Percentiles rank a stretch among this genome's conserved stretches.
Conservation (phyloP, 306 rosid genomes). For the Quercus suber region DNA sequence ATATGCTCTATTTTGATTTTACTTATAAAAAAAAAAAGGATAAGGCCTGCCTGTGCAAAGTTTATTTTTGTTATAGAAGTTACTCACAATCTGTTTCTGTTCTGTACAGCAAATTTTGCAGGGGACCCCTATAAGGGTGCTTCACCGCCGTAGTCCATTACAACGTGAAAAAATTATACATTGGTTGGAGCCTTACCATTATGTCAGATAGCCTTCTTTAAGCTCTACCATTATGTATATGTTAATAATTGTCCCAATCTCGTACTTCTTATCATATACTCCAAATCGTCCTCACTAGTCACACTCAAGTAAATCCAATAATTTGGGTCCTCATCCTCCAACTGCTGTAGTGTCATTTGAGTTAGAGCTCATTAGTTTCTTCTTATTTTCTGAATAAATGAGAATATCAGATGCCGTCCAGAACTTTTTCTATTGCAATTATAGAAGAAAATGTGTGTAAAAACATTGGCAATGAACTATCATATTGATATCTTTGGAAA, state of each 20-base stretch:
- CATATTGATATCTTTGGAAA: background rate
- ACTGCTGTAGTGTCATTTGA: too few species aligned
- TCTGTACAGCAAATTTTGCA: constrained; percentile 66
- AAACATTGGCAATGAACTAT: background rate
- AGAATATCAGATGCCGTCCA: background rate
- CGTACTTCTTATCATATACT: too few species aligned
- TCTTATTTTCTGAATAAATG: too few species aligned
- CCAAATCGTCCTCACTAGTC: too few species aligned
- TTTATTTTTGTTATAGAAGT: background rate
- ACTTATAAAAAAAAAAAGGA: background rate
- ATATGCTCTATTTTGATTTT: background rate
- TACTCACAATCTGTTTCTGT: constrained; percentile 2
- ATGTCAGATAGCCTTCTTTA: background rate
- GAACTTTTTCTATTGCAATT: background rate
- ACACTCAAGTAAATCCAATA: too few species aligned
- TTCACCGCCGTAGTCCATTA: constrained; percentile 93
- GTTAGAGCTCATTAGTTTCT: too few species aligned
- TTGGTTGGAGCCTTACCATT: constrained; percentile 48
- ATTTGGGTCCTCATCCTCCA: too few species aligned
- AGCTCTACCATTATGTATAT: constrained; percentile 1
- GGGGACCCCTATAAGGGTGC: constrained; percentile 90
- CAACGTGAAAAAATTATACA: constrained; percentile 89
- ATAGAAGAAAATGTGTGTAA: background rate
- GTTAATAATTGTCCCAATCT: background rate
- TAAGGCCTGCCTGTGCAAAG: background rate